A percentile compares a stretch with the other conserved stretches of the same genome.
phyloP scores from a whole-genome alignment of 495 filamentous ascomycete genomes.

The Delitschia confertaspora region DNA sequence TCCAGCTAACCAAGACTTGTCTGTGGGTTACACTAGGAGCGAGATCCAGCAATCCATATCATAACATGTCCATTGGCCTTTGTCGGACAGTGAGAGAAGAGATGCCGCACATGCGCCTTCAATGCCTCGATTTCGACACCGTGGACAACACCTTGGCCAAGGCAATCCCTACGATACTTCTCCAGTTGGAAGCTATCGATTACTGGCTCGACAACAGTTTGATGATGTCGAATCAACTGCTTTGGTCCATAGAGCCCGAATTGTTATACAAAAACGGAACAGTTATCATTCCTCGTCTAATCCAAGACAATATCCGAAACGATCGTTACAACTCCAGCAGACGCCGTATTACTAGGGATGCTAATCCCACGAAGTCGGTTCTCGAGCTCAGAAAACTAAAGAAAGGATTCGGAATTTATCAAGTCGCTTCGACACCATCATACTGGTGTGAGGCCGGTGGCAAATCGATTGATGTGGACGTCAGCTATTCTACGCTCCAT shows the following conservation, averaged over 20 bases:
- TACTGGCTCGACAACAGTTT: constrained; percentile 33
- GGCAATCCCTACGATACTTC: not conserved
- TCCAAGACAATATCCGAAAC: not conserved
- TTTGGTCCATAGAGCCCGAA: constrained; percentile 14
- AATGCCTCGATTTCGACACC: constrained; percentile 30
- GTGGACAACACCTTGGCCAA: too few species aligned
- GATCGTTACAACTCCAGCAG: constrained; percentile 3
- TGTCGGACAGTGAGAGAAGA: constrained; percentile 28
- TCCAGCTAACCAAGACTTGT: constrained; percentile 34
- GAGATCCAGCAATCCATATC: constrained; percentile 26
- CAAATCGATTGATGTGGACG: too few species aligned
- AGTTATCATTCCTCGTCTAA: constrained; percentile 7
- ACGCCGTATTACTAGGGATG: not conserved
- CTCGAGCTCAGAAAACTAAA: too few species aligned
- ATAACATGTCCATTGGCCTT: constrained; percentile 38
- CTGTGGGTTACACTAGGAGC: constrained; percentile 40
- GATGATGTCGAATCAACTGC: too few species aligned
- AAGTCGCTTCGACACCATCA: too few species aligned
- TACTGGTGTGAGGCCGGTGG: too few species aligned
- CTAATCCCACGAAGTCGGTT: too few species aligned
- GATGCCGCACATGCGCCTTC: constrained; percentile 24
- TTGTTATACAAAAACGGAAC: constrained; percentile 1
- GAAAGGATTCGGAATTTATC: too few species aligned
- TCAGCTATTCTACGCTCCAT: too few species aligned
- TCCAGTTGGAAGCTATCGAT: not conserved